phyloP scores from a whole-genome alignment of 805 yeast genomes.

The Candida glaebosa region DNA sequence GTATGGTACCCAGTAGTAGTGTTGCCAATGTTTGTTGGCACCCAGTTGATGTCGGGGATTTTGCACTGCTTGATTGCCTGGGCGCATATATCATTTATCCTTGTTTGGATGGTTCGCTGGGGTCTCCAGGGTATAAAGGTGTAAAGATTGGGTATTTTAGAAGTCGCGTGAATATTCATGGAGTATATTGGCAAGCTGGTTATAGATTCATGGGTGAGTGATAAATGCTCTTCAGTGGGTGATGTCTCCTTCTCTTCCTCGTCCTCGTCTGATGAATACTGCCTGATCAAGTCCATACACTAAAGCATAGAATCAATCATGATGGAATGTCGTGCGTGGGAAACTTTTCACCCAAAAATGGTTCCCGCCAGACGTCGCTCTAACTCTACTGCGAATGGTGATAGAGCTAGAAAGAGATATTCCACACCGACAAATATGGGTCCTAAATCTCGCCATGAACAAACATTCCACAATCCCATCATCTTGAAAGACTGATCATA shows the following conservation, averaged over 20 bases:
- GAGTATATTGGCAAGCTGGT: constrained; percentile 3
- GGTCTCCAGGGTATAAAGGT: constrained; percentile 8
- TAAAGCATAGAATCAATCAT: not conserved
- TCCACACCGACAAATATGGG: no score
- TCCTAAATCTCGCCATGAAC: no score
- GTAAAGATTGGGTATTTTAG: constrained; percentile 1
- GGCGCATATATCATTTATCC: constrained; percentile 3
- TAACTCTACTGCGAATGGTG: no score
- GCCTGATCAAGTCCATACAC: constrained; percentile 8
- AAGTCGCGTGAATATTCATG: constrained; percentile 4
- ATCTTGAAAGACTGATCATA: no score
- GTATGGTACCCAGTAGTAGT: not conserved
- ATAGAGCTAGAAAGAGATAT: no score
- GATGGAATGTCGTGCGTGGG: constrained; percentile 1
- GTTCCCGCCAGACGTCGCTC: no score
- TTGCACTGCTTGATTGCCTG: constrained; percentile 2
- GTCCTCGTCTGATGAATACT: constrained; percentile 10
- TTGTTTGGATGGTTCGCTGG: not conserved
- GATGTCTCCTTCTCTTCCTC: constrained; percentile 1
- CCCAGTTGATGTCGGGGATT: constrained; percentile 1
- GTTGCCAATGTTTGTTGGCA: not conserved
- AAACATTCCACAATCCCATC: no score
- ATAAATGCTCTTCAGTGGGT: not conserved
- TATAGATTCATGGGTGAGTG: not conserved
- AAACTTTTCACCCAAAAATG: not conserved